Conservation (phyloP, 768 basidiomycete species). For the Hortiboletus flavorubellus region DNA sequence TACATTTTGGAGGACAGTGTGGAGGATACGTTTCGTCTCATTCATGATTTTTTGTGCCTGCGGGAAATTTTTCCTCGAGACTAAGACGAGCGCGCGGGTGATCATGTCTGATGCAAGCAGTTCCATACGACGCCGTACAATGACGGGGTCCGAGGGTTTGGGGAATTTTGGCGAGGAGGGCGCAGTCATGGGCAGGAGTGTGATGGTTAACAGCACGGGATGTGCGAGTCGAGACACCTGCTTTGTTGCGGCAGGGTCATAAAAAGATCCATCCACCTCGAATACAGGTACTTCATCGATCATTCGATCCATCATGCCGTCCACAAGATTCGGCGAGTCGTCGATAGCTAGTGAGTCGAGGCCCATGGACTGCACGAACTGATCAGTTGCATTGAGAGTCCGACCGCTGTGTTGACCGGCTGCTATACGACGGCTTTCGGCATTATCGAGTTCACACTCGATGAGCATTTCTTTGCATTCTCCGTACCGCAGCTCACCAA, state of each 20-base stretch:
- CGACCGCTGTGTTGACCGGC: slow-evolving; percentile 13
- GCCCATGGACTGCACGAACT: slow-evolving; percentile 84
- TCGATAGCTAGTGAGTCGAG: slow-evolving; percentile 72
- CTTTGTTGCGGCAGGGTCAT: slow-evolving; percentile 82
- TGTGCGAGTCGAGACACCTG: slow-evolving; percentile 86
- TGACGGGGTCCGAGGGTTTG: slow-evolving; percentile 73
- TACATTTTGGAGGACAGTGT: slow-evolving; percentile 85
- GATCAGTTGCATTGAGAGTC: slow-evolving; percentile 78
- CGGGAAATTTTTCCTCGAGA: slow-evolving; percentile 84
- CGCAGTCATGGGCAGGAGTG: slow-evolving; percentile 61
- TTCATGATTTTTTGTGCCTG: slow-evolving; percentile 89
- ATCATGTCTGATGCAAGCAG: slow-evolving; percentile 97
- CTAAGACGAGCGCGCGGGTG: slow-evolving; percentile 87
- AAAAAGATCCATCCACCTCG: slow-evolving; percentile 94
- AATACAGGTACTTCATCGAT: slow-evolving; percentile 97
- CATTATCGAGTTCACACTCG: slow-evolving; percentile 84
- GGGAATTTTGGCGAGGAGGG: slow-evolving; percentile 34
- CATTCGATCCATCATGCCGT: slow-evolving; percentile 95
- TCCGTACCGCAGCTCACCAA: slow-evolving; percentile 93
- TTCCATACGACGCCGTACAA: slow-evolving; percentile 94
- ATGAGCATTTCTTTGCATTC: slow-evolving; percentile 97
- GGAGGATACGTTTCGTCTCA: slow-evolving; percentile 89
- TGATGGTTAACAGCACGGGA: slow-evolving; percentile 93
- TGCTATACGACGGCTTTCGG: slow-evolving; percentile 38
- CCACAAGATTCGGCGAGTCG: slow-evolving; percentile 67